A percentile compares a stretch with the other conserved stretches of the same genome.
These are phyloP conservation scores for Parastagonospora avenae DNA, from an alignment of 2,329 filamentous ascomycete genomes.

Conservation along the genomic window DNA sequence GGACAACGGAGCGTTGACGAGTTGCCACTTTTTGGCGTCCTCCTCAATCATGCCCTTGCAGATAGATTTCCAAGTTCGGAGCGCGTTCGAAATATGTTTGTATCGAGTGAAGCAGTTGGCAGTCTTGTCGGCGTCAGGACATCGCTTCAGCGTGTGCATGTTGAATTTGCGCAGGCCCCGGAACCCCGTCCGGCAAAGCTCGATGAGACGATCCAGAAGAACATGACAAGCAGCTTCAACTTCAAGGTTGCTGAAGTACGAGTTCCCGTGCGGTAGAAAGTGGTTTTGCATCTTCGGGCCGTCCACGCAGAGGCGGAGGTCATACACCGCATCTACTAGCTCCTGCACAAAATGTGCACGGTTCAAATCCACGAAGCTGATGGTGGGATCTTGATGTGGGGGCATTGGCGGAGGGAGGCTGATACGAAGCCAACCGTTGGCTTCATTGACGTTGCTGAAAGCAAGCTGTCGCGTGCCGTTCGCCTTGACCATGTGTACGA, in stretches of 20 bases:
- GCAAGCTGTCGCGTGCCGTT: no score
- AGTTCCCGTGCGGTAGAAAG: neutral
- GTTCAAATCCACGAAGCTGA: neutral
- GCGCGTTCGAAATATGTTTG: neutral
- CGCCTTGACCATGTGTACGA: no score
- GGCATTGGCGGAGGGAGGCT: neutral
- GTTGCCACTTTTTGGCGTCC: neutral
- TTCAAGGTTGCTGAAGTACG: neutral
- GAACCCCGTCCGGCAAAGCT: neutral
- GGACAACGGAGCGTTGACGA: neutral
- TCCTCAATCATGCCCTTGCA: neutral
- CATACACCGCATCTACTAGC: neutral
- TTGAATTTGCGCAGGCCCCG: neutral
- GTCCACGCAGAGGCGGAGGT: neutral
- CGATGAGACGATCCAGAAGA: neutral
- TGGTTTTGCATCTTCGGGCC: neutral
- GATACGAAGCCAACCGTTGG: neutral
- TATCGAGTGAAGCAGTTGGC: neutral
- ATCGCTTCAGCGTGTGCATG: neutral
- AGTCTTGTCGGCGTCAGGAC: neutral
- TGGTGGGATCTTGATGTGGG: neutral
- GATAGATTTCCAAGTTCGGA: neutral
- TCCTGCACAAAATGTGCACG: neutral
- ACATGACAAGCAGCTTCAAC: neutral
- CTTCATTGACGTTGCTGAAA: neutral